Evolutionary conservation across 2,329 filamentous ascomycete genomes (phyloP).

Genomic region (Colletotrichum sojae): DNA sequence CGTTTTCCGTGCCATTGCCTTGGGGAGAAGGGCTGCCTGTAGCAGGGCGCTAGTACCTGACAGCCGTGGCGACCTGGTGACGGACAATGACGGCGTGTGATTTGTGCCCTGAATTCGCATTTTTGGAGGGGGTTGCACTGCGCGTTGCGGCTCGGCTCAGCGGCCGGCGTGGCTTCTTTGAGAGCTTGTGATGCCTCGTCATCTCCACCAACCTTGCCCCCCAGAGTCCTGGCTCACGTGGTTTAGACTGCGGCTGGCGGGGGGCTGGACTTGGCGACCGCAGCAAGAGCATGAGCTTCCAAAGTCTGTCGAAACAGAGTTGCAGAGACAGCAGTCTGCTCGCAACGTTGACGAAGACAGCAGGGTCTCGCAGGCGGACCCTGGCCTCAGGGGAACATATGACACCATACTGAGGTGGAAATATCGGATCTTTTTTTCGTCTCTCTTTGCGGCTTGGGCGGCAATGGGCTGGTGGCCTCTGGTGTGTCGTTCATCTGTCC

Average conservation of each 20-base stretch:
- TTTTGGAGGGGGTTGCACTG: neutral
- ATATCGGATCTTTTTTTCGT: constrained; percentile 22
- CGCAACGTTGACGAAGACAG: constrained; percentile 21
- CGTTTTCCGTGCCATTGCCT: constrained; percentile 9
- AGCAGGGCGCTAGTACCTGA: constrained; percentile 17
- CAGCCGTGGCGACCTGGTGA: constrained; percentile 5
- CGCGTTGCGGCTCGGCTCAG: constrained; percentile 15
- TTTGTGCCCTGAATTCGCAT: constrained; percentile 18
- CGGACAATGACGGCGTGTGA: constrained; percentile 1
- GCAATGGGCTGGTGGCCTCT: constrained; percentile 2
- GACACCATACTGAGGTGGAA: constrained; percentile 25
- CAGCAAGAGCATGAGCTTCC: constrained; percentile 2
- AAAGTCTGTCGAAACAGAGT: constrained; percentile 11
- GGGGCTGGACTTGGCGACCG: constrained; percentile 11
- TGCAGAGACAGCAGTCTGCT: constrained; percentile 20
- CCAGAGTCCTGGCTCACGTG: constrained; percentile 16
- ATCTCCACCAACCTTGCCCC: constrained; percentile 15
- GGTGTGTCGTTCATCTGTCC: constrained; percentile 20
- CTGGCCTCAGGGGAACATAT: constrained; percentile 19
- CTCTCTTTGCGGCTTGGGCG: neutral
- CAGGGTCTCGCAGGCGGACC: constrained; percentile 19
- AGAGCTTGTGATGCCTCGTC: constrained; percentile 22
- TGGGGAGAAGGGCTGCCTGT: neutral
- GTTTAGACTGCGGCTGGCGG: constrained; percentile 7
- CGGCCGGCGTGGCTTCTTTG: constrained; percentile 18